Conservation (phyloP, 345 rosid genomes). For the Limnanthes douglasii region DNA sequence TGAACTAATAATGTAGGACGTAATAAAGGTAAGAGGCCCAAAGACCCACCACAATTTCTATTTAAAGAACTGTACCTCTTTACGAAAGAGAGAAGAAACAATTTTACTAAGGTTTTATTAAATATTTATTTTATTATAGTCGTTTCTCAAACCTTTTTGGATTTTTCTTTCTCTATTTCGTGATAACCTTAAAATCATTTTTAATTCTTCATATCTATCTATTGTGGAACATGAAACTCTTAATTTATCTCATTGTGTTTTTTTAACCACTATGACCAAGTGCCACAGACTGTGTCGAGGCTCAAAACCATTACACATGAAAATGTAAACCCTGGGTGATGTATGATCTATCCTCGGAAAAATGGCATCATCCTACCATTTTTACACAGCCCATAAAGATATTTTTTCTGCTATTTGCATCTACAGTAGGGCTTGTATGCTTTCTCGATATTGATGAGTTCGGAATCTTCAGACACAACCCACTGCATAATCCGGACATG, state of each 20-base stretch:
- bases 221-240: conserved; percentile 74
- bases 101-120: too few relatives aligned
- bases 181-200: too few relatives aligned
- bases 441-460: conserved; percentile 84
- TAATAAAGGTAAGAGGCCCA: too few relatives aligned
- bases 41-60: too few relatives aligned
- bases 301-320: conserved; percentile 83
- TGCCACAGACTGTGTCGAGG: conserved; percentile 57
- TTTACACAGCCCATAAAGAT: conserved; percentile 53
- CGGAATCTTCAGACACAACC: conserved; percentile 83
- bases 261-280: conserved; percentile 47
- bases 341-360: conserved; percentile 64
- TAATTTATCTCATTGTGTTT: conserved; percentile 59
- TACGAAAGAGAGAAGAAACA: too few relatives aligned
- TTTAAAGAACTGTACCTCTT: too few relatives aligned
- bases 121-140: too few relatives aligned
- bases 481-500: too few relatives aligned
- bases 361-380: conserved; percentile 78
- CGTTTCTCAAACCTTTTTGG: too few relatives aligned
- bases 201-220: too few relatives aligned
- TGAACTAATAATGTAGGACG: too few relatives aligned
- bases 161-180: too few relatives aligned
- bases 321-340: conserved; percentile 79
- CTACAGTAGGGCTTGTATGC: conserved; percentile 93
- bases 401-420: conserved; percentile 73